These are phyloP conservation scores for Cryphonectria radicalis DNA, from an alignment of 2,329 filamentous ascomycete species.

Conservation along the genomic window DNA sequence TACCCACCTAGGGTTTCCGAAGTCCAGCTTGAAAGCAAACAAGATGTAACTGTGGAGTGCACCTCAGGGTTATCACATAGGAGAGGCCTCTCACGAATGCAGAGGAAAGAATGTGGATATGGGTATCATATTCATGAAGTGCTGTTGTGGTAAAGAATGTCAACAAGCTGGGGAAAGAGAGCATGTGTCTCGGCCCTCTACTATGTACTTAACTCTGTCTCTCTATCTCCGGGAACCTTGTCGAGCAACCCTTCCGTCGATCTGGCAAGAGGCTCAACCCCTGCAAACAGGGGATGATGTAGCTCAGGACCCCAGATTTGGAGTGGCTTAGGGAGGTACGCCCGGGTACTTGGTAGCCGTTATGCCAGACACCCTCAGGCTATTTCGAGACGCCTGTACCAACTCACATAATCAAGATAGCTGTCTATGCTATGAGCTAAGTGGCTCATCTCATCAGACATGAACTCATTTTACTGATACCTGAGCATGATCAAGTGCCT, in stretches of 20 bases:
- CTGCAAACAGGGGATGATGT: neutral
- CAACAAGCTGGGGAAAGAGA: constrained; percentile 1
- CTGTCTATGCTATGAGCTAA: neutral
- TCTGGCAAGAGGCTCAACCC: constrained; percentile 15
- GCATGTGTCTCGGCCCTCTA: neutral
- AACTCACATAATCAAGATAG: neutral
- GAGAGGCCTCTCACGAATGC: neutral
- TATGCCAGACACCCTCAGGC: neutral
- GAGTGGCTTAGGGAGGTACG: neutral
- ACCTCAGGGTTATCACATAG: neutral
- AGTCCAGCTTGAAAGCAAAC: constrained; percentile 21
- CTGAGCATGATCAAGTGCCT: neutral
- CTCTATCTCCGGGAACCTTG: constrained; percentile 5
- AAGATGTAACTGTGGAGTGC: constrained; percentile 6
- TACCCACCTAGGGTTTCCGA: constrained; percentile 23
- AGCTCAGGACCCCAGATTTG: constrained; percentile 6
- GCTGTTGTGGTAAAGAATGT: constrained; percentile 6
- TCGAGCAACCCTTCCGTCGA: neutral
- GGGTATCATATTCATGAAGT: constrained; percentile 12
- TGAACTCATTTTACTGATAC: neutral
- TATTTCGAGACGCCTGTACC: neutral
- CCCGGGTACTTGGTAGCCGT: neutral
- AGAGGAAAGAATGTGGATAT: constrained; percentile 5
- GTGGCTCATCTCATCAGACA: neutral
- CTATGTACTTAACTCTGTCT: too few species aligned